A percentile compares a stretch with the other conserved stretches of the same genome.
These are phyloP conservation scores for Saraca asoca DNA, from an alignment of 331 rosid species.

Conservation along the genomic window DNA sequence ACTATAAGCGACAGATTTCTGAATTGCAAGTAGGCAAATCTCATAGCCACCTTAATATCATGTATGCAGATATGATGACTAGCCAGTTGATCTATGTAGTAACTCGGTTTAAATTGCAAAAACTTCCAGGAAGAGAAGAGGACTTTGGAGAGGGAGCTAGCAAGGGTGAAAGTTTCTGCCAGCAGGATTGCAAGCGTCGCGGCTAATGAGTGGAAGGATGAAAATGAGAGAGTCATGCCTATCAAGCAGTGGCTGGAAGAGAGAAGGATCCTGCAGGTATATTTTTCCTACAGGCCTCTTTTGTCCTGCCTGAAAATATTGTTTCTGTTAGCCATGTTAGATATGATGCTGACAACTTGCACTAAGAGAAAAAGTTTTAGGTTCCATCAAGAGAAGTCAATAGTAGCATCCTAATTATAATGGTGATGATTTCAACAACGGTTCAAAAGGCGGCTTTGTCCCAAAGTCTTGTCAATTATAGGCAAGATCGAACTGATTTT, in stretches of 20 bases:
- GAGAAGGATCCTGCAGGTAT: constrained; percentile 84
- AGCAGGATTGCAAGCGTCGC: constrained; percentile 74
- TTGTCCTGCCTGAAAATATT: constrained; percentile 15
- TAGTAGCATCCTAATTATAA: no score
- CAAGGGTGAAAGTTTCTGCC: constrained; percentile 77
- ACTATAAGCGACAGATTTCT: constrained; percentile 61
- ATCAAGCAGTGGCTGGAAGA: constrained; percentile 94
- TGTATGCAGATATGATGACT: neutral
- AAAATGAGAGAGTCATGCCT: constrained; percentile 86
- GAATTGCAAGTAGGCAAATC: constrained; percentile 54
- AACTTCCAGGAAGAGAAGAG: constrained; percentile 74
- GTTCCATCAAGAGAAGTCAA: no score
- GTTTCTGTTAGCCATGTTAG: neutral
- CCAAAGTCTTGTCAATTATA: constrained; percentile 5
- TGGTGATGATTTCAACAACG: neutral
- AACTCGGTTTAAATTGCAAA: constrained; percentile 21
- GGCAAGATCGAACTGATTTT: neutral
- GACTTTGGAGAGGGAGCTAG: constrained; percentile 83
- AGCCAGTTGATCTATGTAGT: constrained; percentile 22
- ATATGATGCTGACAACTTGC: no score
- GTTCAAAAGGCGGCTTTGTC: constrained; percentile 1
- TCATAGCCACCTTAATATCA: neutral
- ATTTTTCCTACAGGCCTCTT: neutral
- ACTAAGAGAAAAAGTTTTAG: no score
- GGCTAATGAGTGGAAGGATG: constrained; percentile 98